Evolutionary conservation across 225 moss, liverwort and hornwort genomes (phyloP).

Genomic region (Pleurozium schreberi): DNA sequence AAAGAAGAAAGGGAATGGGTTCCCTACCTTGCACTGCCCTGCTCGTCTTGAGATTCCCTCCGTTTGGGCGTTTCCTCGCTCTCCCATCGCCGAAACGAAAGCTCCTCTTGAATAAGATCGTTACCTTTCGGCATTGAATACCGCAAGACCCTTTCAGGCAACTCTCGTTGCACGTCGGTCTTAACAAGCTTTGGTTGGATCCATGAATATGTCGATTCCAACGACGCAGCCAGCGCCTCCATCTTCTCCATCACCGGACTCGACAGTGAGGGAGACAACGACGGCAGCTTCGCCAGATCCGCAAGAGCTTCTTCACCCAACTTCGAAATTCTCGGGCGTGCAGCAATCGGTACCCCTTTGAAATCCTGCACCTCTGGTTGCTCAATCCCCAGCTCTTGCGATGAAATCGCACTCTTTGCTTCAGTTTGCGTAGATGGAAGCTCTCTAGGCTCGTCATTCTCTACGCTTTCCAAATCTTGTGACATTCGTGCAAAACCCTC

Average conservation of each 20-base stretch:
- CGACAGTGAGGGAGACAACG: not conserved
- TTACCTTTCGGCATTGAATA: not conserved
- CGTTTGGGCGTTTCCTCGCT: not conserved
- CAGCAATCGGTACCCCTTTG: not conserved
- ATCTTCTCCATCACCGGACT: constrained; percentile 21
- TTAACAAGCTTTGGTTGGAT: not conserved
- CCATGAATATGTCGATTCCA: not conserved
- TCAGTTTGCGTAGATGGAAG: not conserved
- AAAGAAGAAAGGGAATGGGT: not conserved
- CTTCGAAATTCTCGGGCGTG: not conserved
- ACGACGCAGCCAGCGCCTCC: not conserved
- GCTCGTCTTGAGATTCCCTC: not conserved
- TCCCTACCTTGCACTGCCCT: not conserved
- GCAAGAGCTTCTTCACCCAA: not conserved
- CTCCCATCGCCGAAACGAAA: constrained; percentile 26
- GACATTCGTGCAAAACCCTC: not conserved
- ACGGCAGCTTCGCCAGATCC: not conserved
- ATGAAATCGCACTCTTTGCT: not conserved
- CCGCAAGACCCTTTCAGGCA: not conserved
- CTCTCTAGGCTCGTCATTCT: not conserved
- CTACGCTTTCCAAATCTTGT: not conserved
- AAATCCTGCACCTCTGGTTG: not conserved
- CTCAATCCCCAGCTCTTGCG: not conserved
- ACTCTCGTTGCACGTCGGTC: not conserved
- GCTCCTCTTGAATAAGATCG: not conserved